Conservation (phyloP, 2,329 filamentous ascomycete species). For the Penicillium occitanis region DNA sequence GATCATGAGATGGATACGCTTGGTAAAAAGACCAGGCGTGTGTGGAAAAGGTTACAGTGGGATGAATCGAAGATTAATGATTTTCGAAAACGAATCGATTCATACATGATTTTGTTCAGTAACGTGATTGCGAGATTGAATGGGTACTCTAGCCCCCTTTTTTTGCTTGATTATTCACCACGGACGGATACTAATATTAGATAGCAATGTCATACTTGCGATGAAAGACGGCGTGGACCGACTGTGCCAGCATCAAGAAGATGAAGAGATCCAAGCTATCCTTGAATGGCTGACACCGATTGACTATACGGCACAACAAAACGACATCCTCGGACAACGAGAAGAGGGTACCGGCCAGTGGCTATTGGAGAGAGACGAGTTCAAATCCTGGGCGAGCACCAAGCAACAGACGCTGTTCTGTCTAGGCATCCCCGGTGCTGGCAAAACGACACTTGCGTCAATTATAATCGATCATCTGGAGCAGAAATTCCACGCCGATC, state of each 20-base stretch:
- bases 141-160: not conserved
- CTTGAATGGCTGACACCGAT: conserved; percentile 12
- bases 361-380: conserved; percentile 21
- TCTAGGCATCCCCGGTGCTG: conserved; percentile 25
- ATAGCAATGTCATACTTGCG: not conserved
- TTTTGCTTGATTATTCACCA: not conserved
- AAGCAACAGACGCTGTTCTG: conserved; percentile 32
- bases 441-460: conserved; percentile 16
- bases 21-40: not conserved
- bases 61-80: not conserved
- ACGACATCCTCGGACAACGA: conserved; percentile 9
- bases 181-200: not conserved
- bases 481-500: not conserved
- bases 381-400: conserved; percentile 20
- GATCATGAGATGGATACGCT: not conserved
- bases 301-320: conserved; percentile 17
- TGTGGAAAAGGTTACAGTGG: not conserved
- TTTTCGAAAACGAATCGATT: not conserved
- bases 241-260: not conserved
- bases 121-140: not conserved
- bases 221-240: not conserved
- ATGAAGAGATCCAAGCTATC: not conserved
- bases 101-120: not conserved
- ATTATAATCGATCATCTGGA: conserved; percentile 10
- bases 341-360: conserved; percentile 20